Percentiles rank a stretch among this genome's conserved stretches.
These are phyloP conservation scores for Carpinus fangiana DNA, from an alignment of 306 rosid species.

Conservation along the genomic window DNA sequence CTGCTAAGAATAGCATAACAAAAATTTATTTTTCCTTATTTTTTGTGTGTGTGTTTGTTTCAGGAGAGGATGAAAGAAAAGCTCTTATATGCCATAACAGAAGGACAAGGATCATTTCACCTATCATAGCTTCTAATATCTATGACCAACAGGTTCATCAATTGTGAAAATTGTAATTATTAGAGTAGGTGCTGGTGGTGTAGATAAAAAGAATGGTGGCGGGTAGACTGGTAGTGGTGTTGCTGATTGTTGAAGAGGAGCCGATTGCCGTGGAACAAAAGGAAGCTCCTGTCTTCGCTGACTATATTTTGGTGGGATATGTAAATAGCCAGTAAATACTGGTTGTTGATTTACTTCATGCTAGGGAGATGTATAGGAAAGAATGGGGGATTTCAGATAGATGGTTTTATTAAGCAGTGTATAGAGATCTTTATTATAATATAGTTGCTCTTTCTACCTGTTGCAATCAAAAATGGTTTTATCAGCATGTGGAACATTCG, in stretches of 20 bases:
- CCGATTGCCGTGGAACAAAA: constrained; percentile 43
- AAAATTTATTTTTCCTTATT: neutral
- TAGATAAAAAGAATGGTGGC: constrained; percentile 45
- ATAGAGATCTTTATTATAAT: constrained; percentile 32
- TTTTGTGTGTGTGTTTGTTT: constrained; percentile 18
- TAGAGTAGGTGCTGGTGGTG: constrained; percentile 50
- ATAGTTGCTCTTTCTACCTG: constrained; percentile 18
- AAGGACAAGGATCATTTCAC: constrained; percentile 99
- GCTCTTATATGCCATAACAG: constrained; percentile 83
- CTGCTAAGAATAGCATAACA: neutral
- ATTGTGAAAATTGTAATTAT: constrained; percentile 67
- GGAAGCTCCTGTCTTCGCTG: constrained; percentile 49
- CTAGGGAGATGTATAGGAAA: constrained; percentile 48
- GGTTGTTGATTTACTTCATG: constrained; percentile 35
- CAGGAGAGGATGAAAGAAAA: constrained; percentile 96
- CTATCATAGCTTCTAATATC: constrained; percentile 57
- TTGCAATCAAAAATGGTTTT: constrained; percentile 16
- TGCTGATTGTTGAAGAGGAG: constrained; percentile 36
- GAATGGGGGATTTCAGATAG: constrained; percentile 28
- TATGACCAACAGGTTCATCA: constrained; percentile 18
- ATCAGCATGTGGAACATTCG: neutral
- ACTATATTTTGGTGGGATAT: constrained; percentile 54
- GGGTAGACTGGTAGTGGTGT: constrained; percentile 31
- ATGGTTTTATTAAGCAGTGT: constrained; percentile 36
- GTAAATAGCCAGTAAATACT: constrained; percentile 51